Conservation (phyloP, 2,329 filamentous ascomycete species). For the Beauveria australis region DNA sequence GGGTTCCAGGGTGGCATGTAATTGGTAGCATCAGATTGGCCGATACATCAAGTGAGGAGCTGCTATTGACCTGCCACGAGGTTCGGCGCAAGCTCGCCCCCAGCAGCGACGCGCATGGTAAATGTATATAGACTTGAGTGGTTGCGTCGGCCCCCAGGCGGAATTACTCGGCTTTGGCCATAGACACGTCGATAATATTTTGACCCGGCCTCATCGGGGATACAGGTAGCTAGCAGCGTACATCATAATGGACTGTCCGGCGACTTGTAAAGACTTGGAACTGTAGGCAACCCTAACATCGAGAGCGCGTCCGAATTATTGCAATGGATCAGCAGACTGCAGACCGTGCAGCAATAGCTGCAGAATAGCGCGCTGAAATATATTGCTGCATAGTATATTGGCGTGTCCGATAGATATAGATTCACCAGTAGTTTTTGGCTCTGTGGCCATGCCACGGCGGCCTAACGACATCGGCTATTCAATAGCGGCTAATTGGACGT, state of each 20-base stretch:
- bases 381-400: no score
- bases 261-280: neutral
- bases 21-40: neutral
- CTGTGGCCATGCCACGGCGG: neutral
- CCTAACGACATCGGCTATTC: neutral
- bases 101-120: neutral
- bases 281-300: neutral
- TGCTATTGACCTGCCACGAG: neutral
- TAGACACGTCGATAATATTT: neutral
- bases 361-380: neutral
- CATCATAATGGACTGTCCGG: no score
- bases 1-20: neutral
- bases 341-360: neutral
- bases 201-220: neutral
- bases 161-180: neutral
- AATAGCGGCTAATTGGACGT: constrained; percentile 1
- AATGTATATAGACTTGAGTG: neutral
- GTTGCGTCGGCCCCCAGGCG: neutral
- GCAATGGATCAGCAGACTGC: neutral
- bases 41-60: neutral
- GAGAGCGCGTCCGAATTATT: neutral
- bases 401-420: no score
- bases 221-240: neutral
- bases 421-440: neutral
- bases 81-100: neutral